A percentile compares a stretch with the other conserved stretches of the same genome.
Evolutionary conservation across 1,284 basidiomycete species (phyloP).

Genomic region (Naganishia sp.): DNA sequence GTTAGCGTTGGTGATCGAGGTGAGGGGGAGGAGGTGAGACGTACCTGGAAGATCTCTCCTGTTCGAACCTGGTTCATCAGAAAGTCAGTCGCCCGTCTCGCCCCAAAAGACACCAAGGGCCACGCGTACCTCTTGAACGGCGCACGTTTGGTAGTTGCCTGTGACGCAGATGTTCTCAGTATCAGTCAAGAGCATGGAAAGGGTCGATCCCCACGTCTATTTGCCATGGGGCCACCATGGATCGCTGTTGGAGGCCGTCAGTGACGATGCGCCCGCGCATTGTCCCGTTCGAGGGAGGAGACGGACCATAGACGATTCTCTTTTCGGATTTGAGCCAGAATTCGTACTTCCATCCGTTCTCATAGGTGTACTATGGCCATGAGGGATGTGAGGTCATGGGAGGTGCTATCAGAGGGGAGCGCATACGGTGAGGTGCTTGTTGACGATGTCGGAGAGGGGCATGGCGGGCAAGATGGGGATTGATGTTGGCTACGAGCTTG

Average conservation of each 20-base stretch:
- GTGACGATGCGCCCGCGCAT: not conserved
- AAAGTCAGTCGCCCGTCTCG: too few species aligned
- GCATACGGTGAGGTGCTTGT: constrained; percentile 28
- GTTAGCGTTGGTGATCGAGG: not conserved
- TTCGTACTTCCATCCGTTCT: constrained; percentile 43
- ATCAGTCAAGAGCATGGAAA: not conserved
- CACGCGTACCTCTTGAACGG: constrained; percentile 44
- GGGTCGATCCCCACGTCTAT: not conserved
- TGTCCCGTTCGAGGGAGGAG: not conserved
- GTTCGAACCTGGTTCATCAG: constrained; percentile 9
- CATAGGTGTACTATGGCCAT: constrained; percentile 20
- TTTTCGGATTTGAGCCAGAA: constrained; percentile 45
- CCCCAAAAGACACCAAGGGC: too few species aligned
- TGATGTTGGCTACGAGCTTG: not conserved
- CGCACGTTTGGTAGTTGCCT: constrained; percentile 46
- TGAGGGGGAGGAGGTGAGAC: not conserved
- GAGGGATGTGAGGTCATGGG: not conserved
- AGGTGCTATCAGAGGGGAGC: not conserved
- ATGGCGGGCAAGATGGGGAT: constrained; percentile 2
- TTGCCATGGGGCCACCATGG: constrained; percentile 1
- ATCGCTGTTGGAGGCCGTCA: not conserved
- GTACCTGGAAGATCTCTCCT: constrained; percentile 27
- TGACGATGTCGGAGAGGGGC: constrained; percentile 27
- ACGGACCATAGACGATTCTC: constrained; percentile 43
- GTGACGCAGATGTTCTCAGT: constrained; percentile 33